Evolutionary conservation across 768 basidiomycete species (phyloP).

Genomic region (Leucosporidium scottii): DNA sequence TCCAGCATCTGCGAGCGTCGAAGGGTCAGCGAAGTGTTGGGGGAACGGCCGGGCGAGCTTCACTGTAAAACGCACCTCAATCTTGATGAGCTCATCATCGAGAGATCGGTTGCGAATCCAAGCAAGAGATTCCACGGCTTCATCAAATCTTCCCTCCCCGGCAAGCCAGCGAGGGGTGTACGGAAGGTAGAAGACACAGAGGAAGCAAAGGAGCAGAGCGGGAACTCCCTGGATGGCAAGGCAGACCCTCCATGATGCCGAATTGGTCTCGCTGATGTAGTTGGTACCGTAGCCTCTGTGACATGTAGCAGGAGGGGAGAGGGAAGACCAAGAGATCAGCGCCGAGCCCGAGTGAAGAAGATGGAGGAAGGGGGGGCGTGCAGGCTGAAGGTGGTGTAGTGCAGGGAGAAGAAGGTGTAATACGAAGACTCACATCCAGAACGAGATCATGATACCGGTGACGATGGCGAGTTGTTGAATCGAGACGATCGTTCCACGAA

Average conservation of each 20-base stretch:
- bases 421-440: not conserved
- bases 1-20: not conserved
- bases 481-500: not conserved
- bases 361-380: too few species aligned
- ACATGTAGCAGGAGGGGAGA: too few species aligned
- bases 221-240: not conserved
- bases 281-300: not conserved
- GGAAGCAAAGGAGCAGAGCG: not conserved
- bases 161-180: not conserved
- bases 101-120: not conserved
- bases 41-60: too few species aligned
- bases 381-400: too few species aligned
- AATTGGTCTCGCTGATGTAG: not conserved
- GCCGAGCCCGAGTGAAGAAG: too few species aligned
- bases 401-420: too few species aligned
- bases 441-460: not conserved
- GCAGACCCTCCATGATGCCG: not conserved
- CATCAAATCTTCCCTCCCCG: not conserved
- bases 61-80: not conserved
- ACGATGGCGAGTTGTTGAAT: not conserved
- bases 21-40: too few species aligned
- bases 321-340: too few species aligned
- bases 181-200: not conserved
- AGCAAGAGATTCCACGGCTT: not conserved
- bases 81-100: conserved; percentile 2